Evolutionary conservation across 139 green algal genomes (phyloP).

Genomic region (Coccomyxa sp.): DNA sequence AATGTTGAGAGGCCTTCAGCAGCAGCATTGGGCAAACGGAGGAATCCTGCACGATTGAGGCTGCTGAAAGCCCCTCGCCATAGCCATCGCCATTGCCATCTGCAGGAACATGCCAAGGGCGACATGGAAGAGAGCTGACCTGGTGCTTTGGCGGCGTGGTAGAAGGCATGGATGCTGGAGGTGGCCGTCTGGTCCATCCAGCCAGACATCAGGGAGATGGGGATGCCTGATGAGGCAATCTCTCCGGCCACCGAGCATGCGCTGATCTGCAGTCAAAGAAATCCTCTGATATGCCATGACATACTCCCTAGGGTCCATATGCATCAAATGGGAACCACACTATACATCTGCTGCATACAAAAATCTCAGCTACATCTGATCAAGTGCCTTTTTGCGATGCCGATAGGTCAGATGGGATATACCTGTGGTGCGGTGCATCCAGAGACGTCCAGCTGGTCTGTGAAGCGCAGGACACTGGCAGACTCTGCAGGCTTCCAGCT

Average conservation of each 20-base stretch:
- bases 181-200: constrained; percentile 20
- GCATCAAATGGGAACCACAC: too few species aligned
- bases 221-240: background rate
- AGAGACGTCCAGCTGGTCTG: constrained; percentile 6
- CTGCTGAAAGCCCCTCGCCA: too few species aligned
- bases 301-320: too few species aligned
- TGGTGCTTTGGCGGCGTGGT: constrained; percentile 14
- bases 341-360: too few species aligned
- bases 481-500: constrained; percentile 13
- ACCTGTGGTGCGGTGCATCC: background rate
- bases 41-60: too few species aligned
- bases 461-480: constrained; percentile 9
- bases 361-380: too few species aligned
- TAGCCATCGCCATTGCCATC: too few species aligned
- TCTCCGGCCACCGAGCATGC: constrained; percentile 4
- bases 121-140: background rate
- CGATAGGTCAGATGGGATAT: background rate
- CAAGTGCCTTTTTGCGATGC: too few species aligned
- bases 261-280: constrained; percentile 15
- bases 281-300: too few species aligned
- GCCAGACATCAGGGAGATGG: constrained; percentile 13
- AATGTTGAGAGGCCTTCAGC: too few species aligned
- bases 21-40: too few species aligned
- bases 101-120: too few species aligned
- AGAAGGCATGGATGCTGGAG: constrained; percentile 9